Conservation (phyloP, 805 yeast genomes). For the Candida tallmaniae region DNA sequence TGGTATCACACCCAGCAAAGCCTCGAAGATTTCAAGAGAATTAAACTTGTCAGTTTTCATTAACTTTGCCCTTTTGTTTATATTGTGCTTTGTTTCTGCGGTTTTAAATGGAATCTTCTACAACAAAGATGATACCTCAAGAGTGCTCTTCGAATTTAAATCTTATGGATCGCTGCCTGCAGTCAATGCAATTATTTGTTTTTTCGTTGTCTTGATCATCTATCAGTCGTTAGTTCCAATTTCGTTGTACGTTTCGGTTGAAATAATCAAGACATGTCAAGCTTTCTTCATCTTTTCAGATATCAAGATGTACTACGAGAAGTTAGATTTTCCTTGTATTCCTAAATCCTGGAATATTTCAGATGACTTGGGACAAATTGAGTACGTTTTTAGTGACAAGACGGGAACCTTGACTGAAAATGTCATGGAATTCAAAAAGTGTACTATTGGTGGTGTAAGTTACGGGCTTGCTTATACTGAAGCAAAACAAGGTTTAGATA, state of each 20-base stretch:
- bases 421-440: slow-evolving; percentile 77
- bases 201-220: slow-evolving; percentile 68
- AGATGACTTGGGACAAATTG: slow-evolving; percentile 82
- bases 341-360: slow-evolving; percentile 83
- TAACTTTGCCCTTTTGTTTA: slow-evolving; percentile 58
- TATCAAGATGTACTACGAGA: slow-evolving; percentile 62
- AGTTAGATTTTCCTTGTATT: slow-evolving; percentile 67
- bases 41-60: slow-evolving; percentile 62
- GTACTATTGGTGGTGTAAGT: slow-evolving; percentile 61
- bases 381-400: slow-evolving; percentile 76
- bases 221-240: slow-evolving; percentile 79
- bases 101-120: slow-evolving; percentile 65
- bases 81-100: slow-evolving; percentile 66
- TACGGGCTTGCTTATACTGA: slow-evolving; percentile 79
- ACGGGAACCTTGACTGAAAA: slow-evolving; percentile 84
- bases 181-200: slow-evolving; percentile 60
- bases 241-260: slow-evolving; percentile 73
- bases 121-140: slow-evolving; percentile 38
- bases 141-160: slow-evolving; percentile 56
- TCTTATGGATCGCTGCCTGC: slow-evolving; percentile 58
- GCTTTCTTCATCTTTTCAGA: slow-evolving; percentile 74
- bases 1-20: slow-evolving; percentile 73
- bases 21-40: slow-evolving; percentile 59
- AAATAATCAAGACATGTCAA: slow-evolving; percentile 71
- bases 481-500: slow-evolving; percentile 68